These are phyloP conservation scores for Termitomyces sp. DNA, from an alignment of 768 basidiomycete species.

Conservation along the genomic window DNA sequence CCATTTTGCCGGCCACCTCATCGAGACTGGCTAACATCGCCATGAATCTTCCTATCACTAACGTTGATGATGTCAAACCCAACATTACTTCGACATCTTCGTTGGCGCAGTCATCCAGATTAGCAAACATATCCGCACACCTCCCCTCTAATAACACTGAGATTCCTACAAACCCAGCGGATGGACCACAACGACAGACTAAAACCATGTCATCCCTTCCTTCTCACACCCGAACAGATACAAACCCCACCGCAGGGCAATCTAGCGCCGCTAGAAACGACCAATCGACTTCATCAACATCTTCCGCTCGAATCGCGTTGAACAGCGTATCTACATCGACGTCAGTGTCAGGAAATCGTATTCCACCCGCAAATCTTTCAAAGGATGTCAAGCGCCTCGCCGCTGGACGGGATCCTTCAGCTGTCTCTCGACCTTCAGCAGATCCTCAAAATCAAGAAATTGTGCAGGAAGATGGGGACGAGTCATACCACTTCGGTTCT, in stretches of 20 bases:
- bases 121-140: slow-evolving; percentile 2
- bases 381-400: neutral
- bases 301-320: slow-evolving; percentile 1
- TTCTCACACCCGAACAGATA: slow-evolving; percentile 32
- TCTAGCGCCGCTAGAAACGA: slow-evolving; percentile 4
- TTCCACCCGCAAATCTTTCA: neutral
- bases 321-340: neutral
- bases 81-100: slow-evolving; percentile 1
- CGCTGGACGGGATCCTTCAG: neutral
- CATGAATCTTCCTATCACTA: neutral
- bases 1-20: neutral
- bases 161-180: slow-evolving; percentile 10
- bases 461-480: slow-evolving; percentile 19
- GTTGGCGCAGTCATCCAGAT: slow-evolving; percentile 10
- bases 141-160: neutral
- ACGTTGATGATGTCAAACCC: neutral
- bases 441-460: neutral
- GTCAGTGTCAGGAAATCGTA: neutral
- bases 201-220: slow-evolving; percentile 33
- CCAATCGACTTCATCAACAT: slow-evolving; percentile 7
- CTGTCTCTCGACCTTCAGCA: slow-evolving; percentile 6
- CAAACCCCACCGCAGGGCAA: slow-evolving; percentile 9
- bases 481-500: slow-evolving; percentile 50
- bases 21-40: slow-evolving; percentile 13
- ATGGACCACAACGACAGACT: slow-evolving; percentile 17